Evolutionary conservation across 202 grass and related monocot genomes (phyloP), one percentile per base, ranked within the genome.

Genomic region (Elaeis oleifera): DNA sequence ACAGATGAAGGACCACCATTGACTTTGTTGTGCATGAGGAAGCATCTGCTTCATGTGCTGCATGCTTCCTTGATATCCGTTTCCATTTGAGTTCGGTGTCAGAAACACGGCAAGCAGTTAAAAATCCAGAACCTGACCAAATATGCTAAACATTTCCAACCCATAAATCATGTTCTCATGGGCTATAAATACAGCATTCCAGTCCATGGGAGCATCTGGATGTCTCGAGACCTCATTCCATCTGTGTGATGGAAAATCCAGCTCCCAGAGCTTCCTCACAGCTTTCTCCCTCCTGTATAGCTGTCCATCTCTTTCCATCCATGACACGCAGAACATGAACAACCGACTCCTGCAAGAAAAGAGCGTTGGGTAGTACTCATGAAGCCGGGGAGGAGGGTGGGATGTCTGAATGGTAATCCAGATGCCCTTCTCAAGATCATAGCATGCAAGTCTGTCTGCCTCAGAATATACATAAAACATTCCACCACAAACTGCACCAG

Each of bases 61-160:
- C 81, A 49, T 96, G 86, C 24, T 84, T 71, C 68, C 73, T 74
- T 18, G 44, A 79, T 17, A 96, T 22, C 22, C 91, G 79, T 49
- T 55, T 58, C 91, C 91, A 91, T 49, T 22, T 79, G 51, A 79
- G 71, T 19, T 78, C 84, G 14, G 51, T 26, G 11, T 70, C 68
- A 0, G 84, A 88, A 25, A 90, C 58, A 15, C 49, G 79, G 67
- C 87, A 90, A 22, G 74, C 74, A 14, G 91, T 96, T 6, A 88
- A 75, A 96, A 96, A 60, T 89, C 79, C 0, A 96, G 81, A 3
- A 96, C 91, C 74, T 96, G 86, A 64, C 91, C 87, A 53, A 96
- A 96, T 48, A 96, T 79, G 70, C 79, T 83, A 80, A 96, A 96
- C 91, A 96, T 96, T 76, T 96, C 91, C n/a, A 96, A 60, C 5